Evolutionary conservation across 2,329 filamentous ascomycete species (phyloP).

Genomic region (Hypoxylon sp.): DNA sequence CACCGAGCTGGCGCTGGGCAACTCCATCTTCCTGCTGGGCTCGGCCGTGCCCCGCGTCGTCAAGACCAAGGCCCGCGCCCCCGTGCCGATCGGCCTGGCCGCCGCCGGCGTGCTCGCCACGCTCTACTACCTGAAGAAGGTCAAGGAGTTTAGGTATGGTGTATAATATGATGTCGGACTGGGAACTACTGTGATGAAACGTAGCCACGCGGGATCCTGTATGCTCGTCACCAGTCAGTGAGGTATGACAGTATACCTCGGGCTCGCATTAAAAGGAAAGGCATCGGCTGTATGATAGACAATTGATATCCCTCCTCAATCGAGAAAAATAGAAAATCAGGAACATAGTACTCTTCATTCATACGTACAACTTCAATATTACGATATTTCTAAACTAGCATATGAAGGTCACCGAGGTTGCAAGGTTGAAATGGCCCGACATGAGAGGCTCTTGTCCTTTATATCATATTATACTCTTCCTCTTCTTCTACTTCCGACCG

Average conservation of each 20-base stretch:
- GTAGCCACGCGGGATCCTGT: too few relatives aligned
- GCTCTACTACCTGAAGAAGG: conserved; percentile 53
- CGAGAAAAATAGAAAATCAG: neutral
- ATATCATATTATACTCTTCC: neutral
- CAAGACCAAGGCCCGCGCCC: conserved; percentile 50
- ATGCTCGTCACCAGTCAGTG: neutral
- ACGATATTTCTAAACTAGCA: neutral
- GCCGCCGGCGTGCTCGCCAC: conserved; percentile 48
- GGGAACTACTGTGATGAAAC: too few relatives aligned
- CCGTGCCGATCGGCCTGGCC: conserved; percentile 48
- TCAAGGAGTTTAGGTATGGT: conserved; percentile 51
- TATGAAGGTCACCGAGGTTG: neutral
- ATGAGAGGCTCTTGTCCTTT: neutral
- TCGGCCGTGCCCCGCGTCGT: conserved; percentile 50
- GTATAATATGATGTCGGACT: conserved; percentile 38
- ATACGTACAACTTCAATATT: neutral
- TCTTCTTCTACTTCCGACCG: too few relatives aligned
- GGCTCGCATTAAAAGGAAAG: conserved; percentile 9
- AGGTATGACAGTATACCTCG: too few relatives aligned
- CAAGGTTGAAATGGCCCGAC: neutral
- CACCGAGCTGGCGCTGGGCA: conserved; percentile 52
- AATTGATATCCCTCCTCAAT: conserved; percentile 20
- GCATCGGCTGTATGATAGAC: neutral
- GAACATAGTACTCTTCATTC: too few relatives aligned
- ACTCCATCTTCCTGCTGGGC: conserved; percentile 49